These are phyloP conservation scores for Colletotrichum sp. DNA, from an alignment of 2,329 filamentous ascomycete species.

Conservation along the genomic window DNA sequence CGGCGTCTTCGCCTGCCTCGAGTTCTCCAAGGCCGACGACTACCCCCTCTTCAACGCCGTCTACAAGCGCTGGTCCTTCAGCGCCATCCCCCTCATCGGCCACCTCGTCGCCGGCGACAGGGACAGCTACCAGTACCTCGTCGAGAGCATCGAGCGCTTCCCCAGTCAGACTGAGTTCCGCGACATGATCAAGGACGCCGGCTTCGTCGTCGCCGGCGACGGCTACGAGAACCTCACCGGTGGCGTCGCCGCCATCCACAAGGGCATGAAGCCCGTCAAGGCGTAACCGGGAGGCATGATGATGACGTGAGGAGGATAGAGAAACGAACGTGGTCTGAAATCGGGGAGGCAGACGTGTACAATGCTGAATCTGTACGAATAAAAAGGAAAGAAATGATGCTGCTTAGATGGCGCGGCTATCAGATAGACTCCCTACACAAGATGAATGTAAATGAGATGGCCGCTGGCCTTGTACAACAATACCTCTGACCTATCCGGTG, in stretches of 20 bases:
- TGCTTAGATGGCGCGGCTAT: not conserved
- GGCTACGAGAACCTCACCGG: slow-evolving; percentile 92
- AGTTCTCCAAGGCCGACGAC: slow-evolving; percentile 85
- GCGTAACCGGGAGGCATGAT: not conserved
- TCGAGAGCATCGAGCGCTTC: slow-evolving; percentile 96
- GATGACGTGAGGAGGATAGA: not conserved
- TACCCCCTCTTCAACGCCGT: slow-evolving; percentile 79
- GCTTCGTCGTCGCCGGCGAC: slow-evolving; percentile 81
- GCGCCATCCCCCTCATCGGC: slow-evolving; percentile 91
- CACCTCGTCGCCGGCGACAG: slow-evolving; percentile 93
- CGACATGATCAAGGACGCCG: slow-evolving; percentile 81
- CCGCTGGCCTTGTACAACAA: not conserved
- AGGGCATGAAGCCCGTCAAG: slow-evolving; percentile 81
- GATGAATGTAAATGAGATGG: not conserved
- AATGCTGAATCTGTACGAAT: slow-evolving; percentile 9
- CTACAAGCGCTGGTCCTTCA: slow-evolving; percentile 97
- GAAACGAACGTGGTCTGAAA: not conserved
- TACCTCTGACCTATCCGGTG: not conserved
- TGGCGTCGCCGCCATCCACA: slow-evolving; percentile 95
- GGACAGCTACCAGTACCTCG: slow-evolving; percentile 97
- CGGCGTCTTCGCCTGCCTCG: slow-evolving; percentile 93
- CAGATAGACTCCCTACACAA: not conserved
- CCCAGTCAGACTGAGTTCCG: slow-evolving; percentile 85
- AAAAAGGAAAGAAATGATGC: not conserved
- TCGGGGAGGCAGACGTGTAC: not conserved